Conservation (phyloP, 176 grass and related monocot species). For the Rhipidocladum racemiflorum region DNA sequence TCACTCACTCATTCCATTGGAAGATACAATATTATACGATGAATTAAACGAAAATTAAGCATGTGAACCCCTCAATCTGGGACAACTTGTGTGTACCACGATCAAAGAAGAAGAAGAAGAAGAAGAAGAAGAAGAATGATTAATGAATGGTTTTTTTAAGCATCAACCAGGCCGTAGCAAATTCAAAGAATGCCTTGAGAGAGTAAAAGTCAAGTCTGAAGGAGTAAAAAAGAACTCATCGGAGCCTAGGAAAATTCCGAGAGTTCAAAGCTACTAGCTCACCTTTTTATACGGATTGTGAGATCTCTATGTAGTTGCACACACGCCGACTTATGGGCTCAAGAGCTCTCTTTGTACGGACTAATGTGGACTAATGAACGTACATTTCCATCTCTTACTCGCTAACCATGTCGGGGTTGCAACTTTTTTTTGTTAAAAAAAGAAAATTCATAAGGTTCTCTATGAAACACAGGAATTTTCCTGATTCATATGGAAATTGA, state of each 20-base stretch:
- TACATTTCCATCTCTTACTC: not conserved
- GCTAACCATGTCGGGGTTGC: not conserved
- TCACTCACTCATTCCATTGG: not conserved
- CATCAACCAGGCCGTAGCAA: not conserved
- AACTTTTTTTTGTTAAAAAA: not conserved
- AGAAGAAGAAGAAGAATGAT: not conserved
- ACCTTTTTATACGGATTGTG: constrained; percentile 50
- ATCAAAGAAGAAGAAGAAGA: not conserved
- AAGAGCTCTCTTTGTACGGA: constrained; percentile 32
- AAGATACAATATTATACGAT: not conserved
- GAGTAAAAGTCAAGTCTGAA: constrained; percentile 46
- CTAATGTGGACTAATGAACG: not conserved
- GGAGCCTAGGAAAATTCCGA: constrained; percentile 26
- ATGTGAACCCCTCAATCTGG: constrained; percentile 1
- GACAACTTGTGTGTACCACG: constrained; percentile 35
- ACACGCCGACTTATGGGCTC: constrained; percentile 19
- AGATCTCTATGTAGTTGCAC: constrained; percentile 53
- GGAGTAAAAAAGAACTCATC: constrained; percentile 21
- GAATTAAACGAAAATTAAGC: not conserved
- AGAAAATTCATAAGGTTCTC: not conserved
- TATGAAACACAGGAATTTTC: not conserved
- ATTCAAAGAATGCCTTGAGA: constrained; percentile 43
- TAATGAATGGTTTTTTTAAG: not conserved
- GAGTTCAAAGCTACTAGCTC: constrained; percentile 36
- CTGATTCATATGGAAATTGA: not conserved